Evolutionary conservation across 2,329 filamentous ascomycete species (phyloP).

Genomic region (Cercospora sp.): DNA sequence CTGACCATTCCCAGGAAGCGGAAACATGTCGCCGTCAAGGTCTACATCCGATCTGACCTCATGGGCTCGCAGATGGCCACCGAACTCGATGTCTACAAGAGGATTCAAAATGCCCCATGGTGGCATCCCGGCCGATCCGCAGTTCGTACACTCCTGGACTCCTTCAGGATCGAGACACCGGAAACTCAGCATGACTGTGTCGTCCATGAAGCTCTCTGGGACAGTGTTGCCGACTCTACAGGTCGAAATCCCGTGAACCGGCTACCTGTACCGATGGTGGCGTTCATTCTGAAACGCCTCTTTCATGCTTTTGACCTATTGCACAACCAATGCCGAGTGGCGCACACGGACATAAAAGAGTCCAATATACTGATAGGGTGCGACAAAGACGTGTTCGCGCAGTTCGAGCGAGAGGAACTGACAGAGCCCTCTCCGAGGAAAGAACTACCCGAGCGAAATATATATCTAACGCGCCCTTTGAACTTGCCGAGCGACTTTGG

Average conservation of each 20-base stretch:
- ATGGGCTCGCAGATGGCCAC: not conserved
- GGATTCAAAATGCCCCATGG: not conserved
- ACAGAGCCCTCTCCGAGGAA: not conserved
- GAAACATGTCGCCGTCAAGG: not conserved
- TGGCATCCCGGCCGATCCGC: not conserved
- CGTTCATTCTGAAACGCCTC: not conserved
- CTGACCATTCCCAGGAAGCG: not conserved
- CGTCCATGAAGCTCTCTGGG: conserved; percentile 12
- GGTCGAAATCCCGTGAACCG: not conserved
- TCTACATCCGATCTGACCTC: not conserved
- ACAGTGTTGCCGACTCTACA: not conserved
- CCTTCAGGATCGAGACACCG: not conserved
- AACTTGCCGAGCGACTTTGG: conserved; percentile 18
- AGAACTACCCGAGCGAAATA: conserved; percentile 12
- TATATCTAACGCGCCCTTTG: conserved; percentile 26
- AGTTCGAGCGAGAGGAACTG: not conserved
- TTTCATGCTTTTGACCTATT: conserved; percentile 1
- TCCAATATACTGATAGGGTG: not conserved
- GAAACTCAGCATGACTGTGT: too few species aligned
- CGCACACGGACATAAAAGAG: not conserved
- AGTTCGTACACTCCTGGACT: not conserved
- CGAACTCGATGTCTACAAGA: not conserved
- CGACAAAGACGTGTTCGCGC: not conserved
- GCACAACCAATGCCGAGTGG: not conserved
- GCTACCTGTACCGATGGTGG: not conserved